phyloP scores from a whole-genome alignment of 1,284 basidiomycete species.

The Papiliotrema nemorosa region DNA sequence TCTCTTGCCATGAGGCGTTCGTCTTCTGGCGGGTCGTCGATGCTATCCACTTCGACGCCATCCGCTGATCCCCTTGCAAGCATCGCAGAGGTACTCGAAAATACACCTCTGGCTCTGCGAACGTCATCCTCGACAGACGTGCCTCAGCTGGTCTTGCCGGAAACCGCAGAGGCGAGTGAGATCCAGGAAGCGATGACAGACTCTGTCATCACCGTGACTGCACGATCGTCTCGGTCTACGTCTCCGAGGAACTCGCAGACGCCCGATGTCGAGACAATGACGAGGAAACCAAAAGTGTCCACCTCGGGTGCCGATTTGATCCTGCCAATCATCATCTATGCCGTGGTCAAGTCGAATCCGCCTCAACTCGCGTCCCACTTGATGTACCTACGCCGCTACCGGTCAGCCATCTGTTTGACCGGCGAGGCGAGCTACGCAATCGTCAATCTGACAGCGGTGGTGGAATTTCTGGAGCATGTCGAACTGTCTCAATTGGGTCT shows the following conservation, averaged over 20 bases:
- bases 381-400: constrained; percentile 79
- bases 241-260: not conserved
- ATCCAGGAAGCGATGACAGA: constrained; percentile 37
- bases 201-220: constrained; percentile 24
- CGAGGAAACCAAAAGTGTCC: constrained; percentile 8
- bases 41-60: constrained; percentile 2
- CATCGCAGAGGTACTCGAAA: constrained; percentile 3
- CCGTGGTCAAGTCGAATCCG: constrained; percentile 86
- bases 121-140: not conserved
- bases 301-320: constrained; percentile 50
- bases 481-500: constrained; percentile 78
- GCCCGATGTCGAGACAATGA: not conserved
- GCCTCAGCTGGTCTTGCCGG: constrained; percentile 3
- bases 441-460: constrained; percentile 88
- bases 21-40: not conserved
- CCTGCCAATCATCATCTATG: constrained; percentile 81
- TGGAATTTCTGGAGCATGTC: constrained; percentile 89
- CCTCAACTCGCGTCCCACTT: constrained; percentile 77
- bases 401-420: constrained; percentile 62
- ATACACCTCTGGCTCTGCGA: constrained; percentile 7
- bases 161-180: constrained; percentile 8
- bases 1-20: not conserved
- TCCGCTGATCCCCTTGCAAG: not conserved
- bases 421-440: constrained; percentile 89
- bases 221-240: not conserved